These are phyloP conservation scores for Blastomyces percursus DNA, from an alignment of 2,329 filamentous ascomycete species.

Conservation along the genomic window DNA sequence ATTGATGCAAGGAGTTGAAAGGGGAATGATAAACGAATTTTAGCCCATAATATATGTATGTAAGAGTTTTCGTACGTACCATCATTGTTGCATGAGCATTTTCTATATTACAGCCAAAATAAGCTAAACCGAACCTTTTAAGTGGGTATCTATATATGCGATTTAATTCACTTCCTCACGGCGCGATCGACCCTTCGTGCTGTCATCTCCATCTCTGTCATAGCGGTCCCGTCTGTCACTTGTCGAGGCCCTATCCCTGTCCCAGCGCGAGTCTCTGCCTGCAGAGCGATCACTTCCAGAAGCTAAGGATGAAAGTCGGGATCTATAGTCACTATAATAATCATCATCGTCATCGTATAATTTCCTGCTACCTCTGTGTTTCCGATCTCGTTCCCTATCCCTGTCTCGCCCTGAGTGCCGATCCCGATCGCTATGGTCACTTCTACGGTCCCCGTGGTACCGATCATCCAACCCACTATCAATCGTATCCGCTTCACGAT, in stretches of 20 bases:
- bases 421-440: conserved; percentile 23
- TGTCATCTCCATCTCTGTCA: conserved; percentile 12
- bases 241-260: conserved; percentile 18
- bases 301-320: conserved; percentile 24
- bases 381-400: conserved; percentile 22
- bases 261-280: conserved; percentile 19
- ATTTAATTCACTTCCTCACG: conserved; percentile 8
- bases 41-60: neutral
- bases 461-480: conserved; percentile 25
- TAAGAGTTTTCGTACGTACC: neutral
- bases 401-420: conserved; percentile 19
- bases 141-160: conserved; percentile 9
- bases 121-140: neutral
- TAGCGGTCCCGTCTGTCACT: conserved; percentile 17
- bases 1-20: neutral
- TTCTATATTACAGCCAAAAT: neutral
- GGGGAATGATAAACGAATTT: neutral
- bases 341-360: conserved; percentile 25
- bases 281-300: conserved; percentile 23
- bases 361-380: conserved; percentile 11
- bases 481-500: conserved; percentile 23
- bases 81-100: neutral
- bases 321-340: conserved; percentile 26
- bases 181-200: conserved; percentile 3
- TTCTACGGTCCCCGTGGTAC: conserved; percentile 21